phyloP scores from a whole-genome alignment of 768 basidiomycete species.

The Wakefieldia striispora region DNA sequence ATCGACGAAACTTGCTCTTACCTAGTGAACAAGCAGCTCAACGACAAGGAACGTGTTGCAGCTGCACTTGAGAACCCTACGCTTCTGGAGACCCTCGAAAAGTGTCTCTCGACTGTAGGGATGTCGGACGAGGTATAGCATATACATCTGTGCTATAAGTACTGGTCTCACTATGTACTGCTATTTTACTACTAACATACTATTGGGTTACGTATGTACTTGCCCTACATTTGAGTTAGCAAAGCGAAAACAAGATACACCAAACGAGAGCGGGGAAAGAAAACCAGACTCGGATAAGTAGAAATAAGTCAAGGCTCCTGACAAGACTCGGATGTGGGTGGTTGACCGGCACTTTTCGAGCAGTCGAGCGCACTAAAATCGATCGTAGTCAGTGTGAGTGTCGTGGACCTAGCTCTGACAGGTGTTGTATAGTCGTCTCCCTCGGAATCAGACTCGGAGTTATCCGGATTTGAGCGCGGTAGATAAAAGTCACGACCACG shows the following conservation, averaged over 20 bases:
- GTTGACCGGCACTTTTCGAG: neutral
- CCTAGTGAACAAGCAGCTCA: slow-evolving; percentile 95
- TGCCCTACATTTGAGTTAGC: too few species aligned
- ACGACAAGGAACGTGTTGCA: slow-evolving; percentile 97
- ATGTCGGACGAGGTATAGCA: slow-evolving; percentile 1
- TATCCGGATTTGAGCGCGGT: slow-evolving; percentile 3
- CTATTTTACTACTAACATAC: neutral
- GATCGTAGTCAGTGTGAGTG: slow-evolving; percentile 13
- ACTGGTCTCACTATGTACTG: neutral
- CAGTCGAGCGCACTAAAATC: slow-evolving; percentile 1
- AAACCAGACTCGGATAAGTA: too few species aligned
- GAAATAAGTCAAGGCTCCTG: neutral
- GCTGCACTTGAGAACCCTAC: slow-evolving; percentile 93
- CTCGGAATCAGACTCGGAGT: neutral
- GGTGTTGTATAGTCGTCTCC: slow-evolving; percentile 12
- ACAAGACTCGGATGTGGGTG: neutral
- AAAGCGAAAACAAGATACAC: neutral
- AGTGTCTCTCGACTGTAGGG: slow-evolving; percentile 51
- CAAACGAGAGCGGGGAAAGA: too few species aligned
- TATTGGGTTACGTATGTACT: too few species aligned
- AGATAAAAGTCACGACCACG: slow-evolving; percentile 16
- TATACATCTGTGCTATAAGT: neutral
- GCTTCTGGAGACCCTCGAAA: slow-evolving; percentile 84
- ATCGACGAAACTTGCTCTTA: neutral
- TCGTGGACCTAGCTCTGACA: neutral